Percentiles rank a stretch among this genome's conserved stretches.
phyloP scores from a whole-genome alignment of 495 filamentous ascomycete species.

The Penicillium taxi region DNA sequence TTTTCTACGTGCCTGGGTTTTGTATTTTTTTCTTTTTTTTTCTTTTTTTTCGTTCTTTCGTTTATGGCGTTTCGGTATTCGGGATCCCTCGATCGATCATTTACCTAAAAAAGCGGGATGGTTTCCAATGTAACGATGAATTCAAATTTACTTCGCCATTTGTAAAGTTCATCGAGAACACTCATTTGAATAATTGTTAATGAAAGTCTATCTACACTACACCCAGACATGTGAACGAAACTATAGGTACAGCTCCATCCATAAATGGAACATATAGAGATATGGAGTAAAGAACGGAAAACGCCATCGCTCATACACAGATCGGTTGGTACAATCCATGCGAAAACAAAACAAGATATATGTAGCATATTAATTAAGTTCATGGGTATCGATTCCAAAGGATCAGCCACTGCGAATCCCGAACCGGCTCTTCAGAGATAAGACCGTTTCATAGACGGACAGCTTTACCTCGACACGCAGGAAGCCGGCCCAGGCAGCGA shows the following conservation, averaged over 20 bases:
- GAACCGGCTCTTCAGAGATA: conserved; percentile 40
- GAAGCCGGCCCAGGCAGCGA: conserved; percentile 50
- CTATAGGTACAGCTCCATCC: not conserved
- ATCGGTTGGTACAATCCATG: conserved; percentile 23
- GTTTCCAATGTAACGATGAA: conserved; percentile 29
- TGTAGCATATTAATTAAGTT: conserved; percentile 3
- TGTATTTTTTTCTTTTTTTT: conserved; percentile 10
- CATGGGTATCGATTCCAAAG: not conserved
- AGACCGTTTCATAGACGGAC: conserved; percentile 48
- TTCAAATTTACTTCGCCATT: conserved; percentile 11
- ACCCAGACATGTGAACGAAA: not conserved
- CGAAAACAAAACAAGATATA: conserved; percentile 16
- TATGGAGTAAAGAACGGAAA: conserved; percentile 6
- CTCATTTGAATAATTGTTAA: too few species aligned
- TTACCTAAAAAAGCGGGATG: conserved; percentile 21
- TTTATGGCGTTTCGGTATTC: conserved; percentile 24
- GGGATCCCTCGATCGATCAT: conserved; percentile 24
- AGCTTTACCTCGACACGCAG: conserved; percentile 58
- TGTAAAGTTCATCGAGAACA: conserved; percentile 3
- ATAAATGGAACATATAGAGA: not conserved
- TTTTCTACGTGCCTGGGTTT: conserved; percentile 6
- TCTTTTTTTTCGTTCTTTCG: conserved; percentile 19
- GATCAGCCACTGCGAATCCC: conserved; percentile 16
- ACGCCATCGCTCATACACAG: conserved; percentile 32
- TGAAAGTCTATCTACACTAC: conserved; percentile 4